These are phyloP conservation scores for Vaccinium darrowii DNA, from an alignment of 148 eudicot genomes.

Conservation along the genomic window DNA sequence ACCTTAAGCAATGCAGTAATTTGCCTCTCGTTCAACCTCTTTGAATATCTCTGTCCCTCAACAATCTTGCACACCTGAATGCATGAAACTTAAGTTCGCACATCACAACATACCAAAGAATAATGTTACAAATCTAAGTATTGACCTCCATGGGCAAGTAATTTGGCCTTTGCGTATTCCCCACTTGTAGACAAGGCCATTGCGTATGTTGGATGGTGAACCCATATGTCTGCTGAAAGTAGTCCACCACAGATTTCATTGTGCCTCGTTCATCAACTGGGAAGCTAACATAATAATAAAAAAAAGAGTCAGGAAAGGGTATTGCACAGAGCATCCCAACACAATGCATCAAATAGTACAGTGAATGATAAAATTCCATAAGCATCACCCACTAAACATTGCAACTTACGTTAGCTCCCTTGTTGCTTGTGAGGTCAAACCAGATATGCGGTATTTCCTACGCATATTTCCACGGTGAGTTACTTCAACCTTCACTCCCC, in stretches of 20 bases:
- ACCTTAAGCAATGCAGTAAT: conserved; percentile 78
- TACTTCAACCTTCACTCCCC: conserved; percentile 82
- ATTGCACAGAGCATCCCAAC: background rate
- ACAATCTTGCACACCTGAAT: conserved; percentile 83
- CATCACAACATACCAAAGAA: background rate
- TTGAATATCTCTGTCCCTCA: conserved; percentile 83
- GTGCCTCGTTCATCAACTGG: conserved; percentile 81
- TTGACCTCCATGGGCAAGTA: conserved; percentile 90
- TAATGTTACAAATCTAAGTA: background rate
- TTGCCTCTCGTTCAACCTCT: conserved; percentile 75
- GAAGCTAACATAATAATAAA: conserved; percentile 36
- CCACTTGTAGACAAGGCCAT: conserved; percentile 89
- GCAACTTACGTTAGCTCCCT: conserved; percentile 65
- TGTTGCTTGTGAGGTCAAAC: conserved; percentile 75
- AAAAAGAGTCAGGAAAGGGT: background rate
- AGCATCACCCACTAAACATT: background rate
- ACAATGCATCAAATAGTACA: background rate
- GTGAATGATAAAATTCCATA: background rate
- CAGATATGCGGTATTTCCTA: conserved; percentile 69
- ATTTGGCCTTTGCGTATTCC: conserved; percentile 73
- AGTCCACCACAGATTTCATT: conserved; percentile 78
- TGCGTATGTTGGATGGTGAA: conserved; percentile 67
- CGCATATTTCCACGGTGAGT: conserved; percentile 73
- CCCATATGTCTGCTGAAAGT: conserved; percentile 74
- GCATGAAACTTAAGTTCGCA: conserved; percentile 2